A percentile compares a stretch with the other conserved stretches of the same genome.
Evolutionary conservation across 179 eudicot species (phyloP).

Genomic region (Vitellaria paradoxa): DNA sequence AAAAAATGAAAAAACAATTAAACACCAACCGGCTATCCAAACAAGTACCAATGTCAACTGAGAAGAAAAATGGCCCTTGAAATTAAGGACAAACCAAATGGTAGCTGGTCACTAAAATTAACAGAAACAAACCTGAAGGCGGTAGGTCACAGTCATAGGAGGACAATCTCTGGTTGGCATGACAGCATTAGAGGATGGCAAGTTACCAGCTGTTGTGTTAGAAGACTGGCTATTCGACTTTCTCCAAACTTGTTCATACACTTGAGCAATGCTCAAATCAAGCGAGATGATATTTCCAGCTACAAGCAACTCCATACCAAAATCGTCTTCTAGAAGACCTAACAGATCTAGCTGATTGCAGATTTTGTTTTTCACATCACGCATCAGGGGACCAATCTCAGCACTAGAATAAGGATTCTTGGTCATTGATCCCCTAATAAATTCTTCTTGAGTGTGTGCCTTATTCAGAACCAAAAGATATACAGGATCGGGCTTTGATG

Average conservation of each 20-base stretch:
- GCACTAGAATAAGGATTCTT: conserved; percentile 97
- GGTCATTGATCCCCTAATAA: conserved; percentile 98
- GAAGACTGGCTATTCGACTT: conserved; percentile 78
- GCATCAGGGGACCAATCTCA: conserved; percentile 98
- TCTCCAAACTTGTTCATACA: conserved; percentile 97
- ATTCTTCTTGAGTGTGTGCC: conserved; percentile 99
- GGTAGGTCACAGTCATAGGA: conserved; percentile 97
- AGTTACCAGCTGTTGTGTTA: conserved; percentile 44
- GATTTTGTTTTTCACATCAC: conserved; percentile 99
- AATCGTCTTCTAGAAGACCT: conserved; percentile 96
- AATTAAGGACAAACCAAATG: neutral
- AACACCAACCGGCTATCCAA: neutral
- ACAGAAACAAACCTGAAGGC: conserved; percentile 79
- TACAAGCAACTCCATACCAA: conserved; percentile 95
- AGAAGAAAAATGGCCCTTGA: neutral
- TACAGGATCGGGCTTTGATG: conserved; percentile 93
- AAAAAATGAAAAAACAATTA: neutral
- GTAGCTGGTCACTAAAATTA: neutral
- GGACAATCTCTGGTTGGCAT: conserved; percentile 75
- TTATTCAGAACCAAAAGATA: conserved; percentile 88
- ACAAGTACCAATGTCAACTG: neutral
- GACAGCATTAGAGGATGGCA: conserved; percentile 52
- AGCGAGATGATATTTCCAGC: conserved; percentile 98
- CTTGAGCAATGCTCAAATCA: conserved; percentile 86
- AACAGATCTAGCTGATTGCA: conserved; percentile 92